phyloP scores from a whole-genome alignment of 1,284 basidiomycete genomes.

The Sporisorium graminicola region DNA sequence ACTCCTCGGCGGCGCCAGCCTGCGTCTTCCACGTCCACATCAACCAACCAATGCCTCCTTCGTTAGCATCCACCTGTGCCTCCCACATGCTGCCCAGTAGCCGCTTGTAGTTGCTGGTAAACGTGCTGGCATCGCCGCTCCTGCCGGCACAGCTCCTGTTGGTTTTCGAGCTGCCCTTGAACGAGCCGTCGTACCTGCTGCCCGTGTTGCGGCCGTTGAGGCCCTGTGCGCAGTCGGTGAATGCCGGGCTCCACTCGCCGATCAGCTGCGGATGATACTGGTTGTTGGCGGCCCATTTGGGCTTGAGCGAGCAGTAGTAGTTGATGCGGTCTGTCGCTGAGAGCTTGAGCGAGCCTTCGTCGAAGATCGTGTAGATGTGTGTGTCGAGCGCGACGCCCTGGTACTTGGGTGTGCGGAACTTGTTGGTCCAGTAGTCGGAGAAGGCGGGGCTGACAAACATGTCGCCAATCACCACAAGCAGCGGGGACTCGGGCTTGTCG shows the following conservation, averaged over 20 bases:
- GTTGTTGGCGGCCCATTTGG: slow-evolving; percentile 52
- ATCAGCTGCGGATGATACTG: slow-evolving; percentile 60
- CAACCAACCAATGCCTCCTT: slow-evolving; percentile 78
- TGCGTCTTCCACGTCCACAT: slow-evolving; percentile 86
- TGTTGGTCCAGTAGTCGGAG: slow-evolving; percentile 77
- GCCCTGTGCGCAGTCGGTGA: slow-evolving; percentile 87
- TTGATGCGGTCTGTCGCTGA: slow-evolving; percentile 52
- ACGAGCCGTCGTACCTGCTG: slow-evolving; percentile 84
- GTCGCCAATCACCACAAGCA: slow-evolving; percentile 78
- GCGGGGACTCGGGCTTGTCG: slow-evolving; percentile 26
- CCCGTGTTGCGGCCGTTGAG: slow-evolving; percentile 76
- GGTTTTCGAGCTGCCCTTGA: slow-evolving; percentile 64
- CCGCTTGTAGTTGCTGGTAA: slow-evolving; percentile 83
- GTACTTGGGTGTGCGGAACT: slow-evolving; percentile 75
- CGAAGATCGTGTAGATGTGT: slow-evolving; percentile 68
- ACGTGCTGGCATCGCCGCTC: slow-evolving; percentile 79
- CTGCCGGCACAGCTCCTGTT: slow-evolving; percentile 80
- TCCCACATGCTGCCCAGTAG: slow-evolving; percentile 87
- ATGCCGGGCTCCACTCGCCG: slow-evolving; percentile 73
- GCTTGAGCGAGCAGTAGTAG: slow-evolving; percentile 60
- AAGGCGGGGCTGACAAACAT: slow-evolving; percentile 81
- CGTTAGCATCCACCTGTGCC: slow-evolving; percentile 75
- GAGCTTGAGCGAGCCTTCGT: slow-evolving; percentile 36
- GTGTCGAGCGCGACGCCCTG: slow-evolving; percentile 81
- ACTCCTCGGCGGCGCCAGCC: slow-evolving; percentile 60